Percentiles rank a stretch among this genome's conserved stretches.
These are phyloP conservation scores for Candida labiduridarum DNA, from an alignment of 1,139 yeast genomes.

Conservation along the genomic window DNA sequence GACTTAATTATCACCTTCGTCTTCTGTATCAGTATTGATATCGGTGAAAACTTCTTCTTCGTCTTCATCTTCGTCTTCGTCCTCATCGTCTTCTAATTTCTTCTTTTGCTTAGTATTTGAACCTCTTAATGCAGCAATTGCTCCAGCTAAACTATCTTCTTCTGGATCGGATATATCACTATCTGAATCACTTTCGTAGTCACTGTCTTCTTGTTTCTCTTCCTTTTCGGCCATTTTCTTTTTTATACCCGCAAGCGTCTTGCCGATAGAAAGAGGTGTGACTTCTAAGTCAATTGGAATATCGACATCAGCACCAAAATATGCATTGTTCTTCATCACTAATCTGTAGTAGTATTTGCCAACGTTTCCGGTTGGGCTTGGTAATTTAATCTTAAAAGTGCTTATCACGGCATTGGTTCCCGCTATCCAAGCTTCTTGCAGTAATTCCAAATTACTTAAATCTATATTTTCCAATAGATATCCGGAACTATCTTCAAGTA, in stretches of 20 bases:
- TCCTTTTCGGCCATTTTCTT: slow-evolving; percentile 20
- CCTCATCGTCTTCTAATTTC: slow-evolving; percentile 26
- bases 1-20: slow-evolving; percentile 39
- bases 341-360: slow-evolving; percentile 71
- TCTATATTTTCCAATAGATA: slow-evolving; percentile 55
- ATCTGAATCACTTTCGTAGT: slow-evolving; percentile 36
- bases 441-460: slow-evolving; percentile 55
- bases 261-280: slow-evolving; percentile 45
- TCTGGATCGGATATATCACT: slow-evolving; percentile 65
- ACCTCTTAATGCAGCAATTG: slow-evolving; percentile 63
- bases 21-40: slow-evolving; percentile 56
- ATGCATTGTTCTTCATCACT: slow-evolving; percentile 63
- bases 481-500: slow-evolving; percentile 66
- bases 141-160: slow-evolving; percentile 67
- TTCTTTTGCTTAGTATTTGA: slow-evolving; percentile 37
- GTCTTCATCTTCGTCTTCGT: slow-evolving; percentile 40
- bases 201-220: slow-evolving; percentile 23
- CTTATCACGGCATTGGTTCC: slow-evolving; percentile 55
- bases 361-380: slow-evolving; percentile 61
- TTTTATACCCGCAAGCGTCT: slow-evolving; percentile 16
- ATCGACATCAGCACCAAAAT: slow-evolving; percentile 73
- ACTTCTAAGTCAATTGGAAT: slow-evolving; percentile 66
- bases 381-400: slow-evolving; percentile 72
- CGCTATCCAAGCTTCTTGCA: slow-evolving; percentile 47
- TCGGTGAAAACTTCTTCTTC: slow-evolving; percentile 50